Percentiles rank a stretch among this genome's conserved stretches.
Evolutionary conservation across 2,329 filamentous ascomycete genomes (phyloP).

Genomic region (Ceratocystis diversiconidia): DNA sequence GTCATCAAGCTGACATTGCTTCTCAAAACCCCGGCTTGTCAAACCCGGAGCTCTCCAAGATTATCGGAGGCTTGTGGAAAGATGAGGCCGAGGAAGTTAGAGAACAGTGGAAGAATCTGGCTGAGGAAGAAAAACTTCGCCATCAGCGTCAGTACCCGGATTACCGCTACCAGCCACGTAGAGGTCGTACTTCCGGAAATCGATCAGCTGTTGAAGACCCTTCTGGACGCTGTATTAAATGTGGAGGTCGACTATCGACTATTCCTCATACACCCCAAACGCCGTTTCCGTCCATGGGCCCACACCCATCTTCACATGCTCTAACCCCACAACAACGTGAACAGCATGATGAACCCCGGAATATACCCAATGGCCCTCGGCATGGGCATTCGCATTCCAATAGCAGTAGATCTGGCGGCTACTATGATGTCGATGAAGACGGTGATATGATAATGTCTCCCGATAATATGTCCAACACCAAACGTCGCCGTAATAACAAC

Average conservation of each 20-base stretch:
- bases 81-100: slow-evolving; percentile 60
- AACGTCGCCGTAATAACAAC: slow-evolving; percentile 1
- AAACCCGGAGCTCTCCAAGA: slow-evolving; percentile 94
- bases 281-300: slow-evolving; percentile 21
- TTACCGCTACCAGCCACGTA: slow-evolving; percentile 84
- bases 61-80: slow-evolving; percentile 88
- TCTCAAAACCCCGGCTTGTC: slow-evolving; percentile 73
- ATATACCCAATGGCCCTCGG: not conserved
- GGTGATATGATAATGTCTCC: slow-evolving; percentile 2
- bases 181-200: slow-evolving; percentile 31
- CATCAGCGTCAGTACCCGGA: slow-evolving; percentile 84
- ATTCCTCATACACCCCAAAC: slow-evolving; percentile 46
- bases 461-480: not conserved
- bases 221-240: slow-evolving; percentile 51
- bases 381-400: slow-evolving; percentile 8
- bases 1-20: slow-evolving; percentile 73
- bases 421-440: slow-evolving; percentile 4
- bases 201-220: slow-evolving; percentile 29
- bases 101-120: slow-evolving; percentile 73
- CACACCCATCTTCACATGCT: slow-evolving; percentile 23
- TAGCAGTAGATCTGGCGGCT: not conserved
- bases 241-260: slow-evolving; percentile 52
- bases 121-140: slow-evolving; percentile 82
- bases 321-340: not conserved
- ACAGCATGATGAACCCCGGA: not conserved